Conservation (phyloP, 2,329 filamentous ascomycete species). For the Macrophomina phaseolina region DNA sequence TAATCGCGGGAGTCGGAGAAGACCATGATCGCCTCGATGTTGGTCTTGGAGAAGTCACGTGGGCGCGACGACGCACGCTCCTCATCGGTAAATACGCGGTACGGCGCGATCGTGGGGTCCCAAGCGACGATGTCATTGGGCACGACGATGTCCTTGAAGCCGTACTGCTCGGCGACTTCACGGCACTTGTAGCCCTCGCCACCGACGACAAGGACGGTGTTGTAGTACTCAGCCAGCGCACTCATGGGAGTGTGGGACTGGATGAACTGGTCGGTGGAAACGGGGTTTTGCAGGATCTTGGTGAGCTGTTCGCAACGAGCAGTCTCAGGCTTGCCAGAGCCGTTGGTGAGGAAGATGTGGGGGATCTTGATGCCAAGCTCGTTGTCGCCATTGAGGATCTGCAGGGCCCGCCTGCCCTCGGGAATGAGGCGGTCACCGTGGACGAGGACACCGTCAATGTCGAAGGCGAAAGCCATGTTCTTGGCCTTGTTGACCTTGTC, state of each 20-base stretch:
- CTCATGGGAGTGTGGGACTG: constrained; percentile 80
- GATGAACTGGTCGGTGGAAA: constrained; percentile 76
- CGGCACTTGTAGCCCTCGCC: constrained; percentile 77
- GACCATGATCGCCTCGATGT: constrained; percentile 76
- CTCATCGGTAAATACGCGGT: constrained; percentile 69
- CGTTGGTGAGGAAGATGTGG: constrained; percentile 77
- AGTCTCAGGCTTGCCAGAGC: constrained; percentile 72
- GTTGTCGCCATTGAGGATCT: constrained; percentile 77
- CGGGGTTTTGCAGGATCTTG: constrained; percentile 68
- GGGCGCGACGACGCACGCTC: constrained; percentile 71
- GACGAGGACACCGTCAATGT: constrained; percentile 77
- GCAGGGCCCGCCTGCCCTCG: constrained; percentile 68
- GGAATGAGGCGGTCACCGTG: constrained; percentile 74
- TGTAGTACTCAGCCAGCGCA: constrained; percentile 76
- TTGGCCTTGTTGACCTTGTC: constrained; percentile 73
- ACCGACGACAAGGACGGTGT: constrained; percentile 75
- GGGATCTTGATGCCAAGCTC: constrained; percentile 79
- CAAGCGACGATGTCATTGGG: constrained; percentile 76
- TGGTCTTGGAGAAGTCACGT: constrained; percentile 72
- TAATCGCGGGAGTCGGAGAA: constrained; percentile 78
- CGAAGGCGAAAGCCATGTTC: constrained; percentile 83
- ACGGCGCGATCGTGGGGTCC: constrained; percentile 72
- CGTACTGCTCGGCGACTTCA: constrained; percentile 74
- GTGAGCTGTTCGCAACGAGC: constrained; percentile 70
- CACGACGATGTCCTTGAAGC: constrained; percentile 74